Percentiles rank a stretch among this genome's conserved stretches.
Conservation (phyloP, 306 rosid species). For the Gillenia trifoliata region DNA sequence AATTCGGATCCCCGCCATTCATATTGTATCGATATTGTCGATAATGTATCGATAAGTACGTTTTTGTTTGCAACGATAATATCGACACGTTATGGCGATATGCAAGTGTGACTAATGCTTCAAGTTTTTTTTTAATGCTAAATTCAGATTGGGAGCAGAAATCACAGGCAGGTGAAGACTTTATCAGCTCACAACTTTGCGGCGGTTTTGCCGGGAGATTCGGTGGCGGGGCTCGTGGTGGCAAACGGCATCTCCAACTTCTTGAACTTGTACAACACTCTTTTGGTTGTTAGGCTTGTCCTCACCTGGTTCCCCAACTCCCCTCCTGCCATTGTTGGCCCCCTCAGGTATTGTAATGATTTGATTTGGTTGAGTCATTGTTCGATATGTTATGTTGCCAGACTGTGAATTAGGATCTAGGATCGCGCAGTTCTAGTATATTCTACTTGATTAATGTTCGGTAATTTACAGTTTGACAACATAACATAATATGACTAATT, state of each 20-base stretch:
- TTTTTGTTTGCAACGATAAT: too few species aligned
- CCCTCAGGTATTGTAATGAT: slow-evolving; percentile 55
- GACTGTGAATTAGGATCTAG: not conserved
- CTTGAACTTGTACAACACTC: slow-evolving; percentile 81
- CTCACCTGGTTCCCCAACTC: slow-evolving; percentile 94
- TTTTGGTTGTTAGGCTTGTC: slow-evolving; percentile 82
- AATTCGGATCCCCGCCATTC: too few species aligned
- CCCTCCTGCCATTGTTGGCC: slow-evolving; percentile 81
- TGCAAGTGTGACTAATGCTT: too few species aligned
- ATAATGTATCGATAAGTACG: too few species aligned
- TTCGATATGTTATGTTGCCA: not conserved
- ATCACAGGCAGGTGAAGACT: slow-evolving; percentile 23
- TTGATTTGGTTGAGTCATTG: not conserved
- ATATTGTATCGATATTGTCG: too few species aligned
- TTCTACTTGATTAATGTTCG: not conserved
- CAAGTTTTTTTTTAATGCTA: too few species aligned
- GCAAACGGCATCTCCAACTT: slow-evolving; percentile 77
- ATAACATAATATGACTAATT: not conserved
- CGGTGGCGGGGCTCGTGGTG: slow-evolving; percentile 79
- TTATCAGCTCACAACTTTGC: slow-evolving; percentile 60
- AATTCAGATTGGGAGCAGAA: slow-evolving; percentile 60
- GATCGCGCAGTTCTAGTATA: not conserved
- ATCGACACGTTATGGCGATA: too few species aligned
- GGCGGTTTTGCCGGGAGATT: slow-evolving; percentile 87
- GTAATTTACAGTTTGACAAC: not conserved